Conservation (phyloP, 805 yeast species). For the Yarrowia osloensis region DNA sequence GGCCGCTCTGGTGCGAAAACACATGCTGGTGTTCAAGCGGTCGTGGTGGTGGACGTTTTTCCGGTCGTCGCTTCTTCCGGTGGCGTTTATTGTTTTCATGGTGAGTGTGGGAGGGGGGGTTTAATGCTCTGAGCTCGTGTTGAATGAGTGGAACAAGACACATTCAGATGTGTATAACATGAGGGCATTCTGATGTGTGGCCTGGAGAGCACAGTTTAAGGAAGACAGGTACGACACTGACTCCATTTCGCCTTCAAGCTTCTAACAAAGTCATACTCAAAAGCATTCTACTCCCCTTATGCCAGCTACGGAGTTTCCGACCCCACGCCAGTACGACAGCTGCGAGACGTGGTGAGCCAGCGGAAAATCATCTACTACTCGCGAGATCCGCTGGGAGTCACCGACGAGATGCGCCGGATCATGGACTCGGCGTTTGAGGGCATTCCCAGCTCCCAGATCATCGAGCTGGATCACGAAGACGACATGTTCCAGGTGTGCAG, state of each 20-base stretch:
- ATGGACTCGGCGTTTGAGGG: constrained; percentile 41
- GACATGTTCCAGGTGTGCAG: constrained; percentile 39
- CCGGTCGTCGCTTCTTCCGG: constrained; percentile 41
- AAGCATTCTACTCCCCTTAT: constrained; percentile 40
- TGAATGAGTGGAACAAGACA: too few species aligned
- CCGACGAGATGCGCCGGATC: constrained; percentile 40
- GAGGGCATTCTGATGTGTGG: too few species aligned
- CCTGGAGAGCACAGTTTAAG: too few species aligned
- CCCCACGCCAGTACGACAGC: constrained; percentile 37
- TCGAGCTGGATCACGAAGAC: constrained; percentile 34
- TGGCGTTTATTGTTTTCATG: constrained; percentile 42
- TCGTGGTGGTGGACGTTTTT: constrained; percentile 42
- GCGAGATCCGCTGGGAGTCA: constrained; percentile 33
- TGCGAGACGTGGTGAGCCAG: constrained; percentile 38
- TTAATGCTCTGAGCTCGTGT: too few species aligned
- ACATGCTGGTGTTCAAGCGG: constrained; percentile 32
- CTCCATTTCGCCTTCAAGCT: too few species aligned
- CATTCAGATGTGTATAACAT: too few species aligned
- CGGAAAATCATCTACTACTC: constrained; percentile 39
- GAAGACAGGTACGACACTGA: too few species aligned
- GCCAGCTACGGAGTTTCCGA: constrained; percentile 42
- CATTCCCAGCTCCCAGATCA: constrained; percentile 39
- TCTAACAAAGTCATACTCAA: constrained; percentile 40
- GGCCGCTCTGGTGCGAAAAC: constrained; percentile 8
- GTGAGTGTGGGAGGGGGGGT: constrained; percentile 36